phyloP scores from a whole-genome alignment of 768 basidiomycete genomes.

The Boletus rubescentipes region DNA sequence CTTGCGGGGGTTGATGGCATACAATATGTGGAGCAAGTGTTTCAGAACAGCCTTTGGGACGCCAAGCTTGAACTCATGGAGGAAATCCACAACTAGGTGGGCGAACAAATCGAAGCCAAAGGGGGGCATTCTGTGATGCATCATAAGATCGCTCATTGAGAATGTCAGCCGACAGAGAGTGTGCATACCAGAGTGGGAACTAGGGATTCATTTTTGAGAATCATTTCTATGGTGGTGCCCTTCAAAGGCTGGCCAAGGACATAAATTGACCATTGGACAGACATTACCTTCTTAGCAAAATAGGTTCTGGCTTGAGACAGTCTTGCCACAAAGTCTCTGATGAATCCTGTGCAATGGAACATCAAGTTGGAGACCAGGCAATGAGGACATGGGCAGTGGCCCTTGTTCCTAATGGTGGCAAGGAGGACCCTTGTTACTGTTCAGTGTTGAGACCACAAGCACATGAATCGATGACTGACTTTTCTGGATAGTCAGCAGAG shows the following conservation, averaged over 20 bases:
- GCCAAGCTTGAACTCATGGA: neutral
- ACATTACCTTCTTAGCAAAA: neutral
- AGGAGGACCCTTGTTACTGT: neutral
- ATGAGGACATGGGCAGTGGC: neutral
- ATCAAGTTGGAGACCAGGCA: neutral
- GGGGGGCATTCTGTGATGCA: neutral
- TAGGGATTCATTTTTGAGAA: neutral
- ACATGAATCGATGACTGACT: neutral
- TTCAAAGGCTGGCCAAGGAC: neutral
- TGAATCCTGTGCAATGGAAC: neutral
- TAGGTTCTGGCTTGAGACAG: neutral
- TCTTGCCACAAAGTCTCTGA: neutral
- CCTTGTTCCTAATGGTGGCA: neutral
- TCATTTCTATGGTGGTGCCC: neutral
- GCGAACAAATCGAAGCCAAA: neutral
- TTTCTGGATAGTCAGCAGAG: slow-evolving; percentile 4
- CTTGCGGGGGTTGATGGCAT: neutral
- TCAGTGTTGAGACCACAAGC: neutral
- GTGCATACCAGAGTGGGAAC: neutral
- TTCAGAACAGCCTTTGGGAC: neutral
- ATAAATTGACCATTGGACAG: neutral
- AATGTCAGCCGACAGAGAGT: no score
- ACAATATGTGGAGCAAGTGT: neutral
- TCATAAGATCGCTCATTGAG: neutral
- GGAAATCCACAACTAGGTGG: neutral